Evolutionary conservation across 257 asterid species (phyloP).

Genomic region (Lithospermum erythrorhizon): DNA sequence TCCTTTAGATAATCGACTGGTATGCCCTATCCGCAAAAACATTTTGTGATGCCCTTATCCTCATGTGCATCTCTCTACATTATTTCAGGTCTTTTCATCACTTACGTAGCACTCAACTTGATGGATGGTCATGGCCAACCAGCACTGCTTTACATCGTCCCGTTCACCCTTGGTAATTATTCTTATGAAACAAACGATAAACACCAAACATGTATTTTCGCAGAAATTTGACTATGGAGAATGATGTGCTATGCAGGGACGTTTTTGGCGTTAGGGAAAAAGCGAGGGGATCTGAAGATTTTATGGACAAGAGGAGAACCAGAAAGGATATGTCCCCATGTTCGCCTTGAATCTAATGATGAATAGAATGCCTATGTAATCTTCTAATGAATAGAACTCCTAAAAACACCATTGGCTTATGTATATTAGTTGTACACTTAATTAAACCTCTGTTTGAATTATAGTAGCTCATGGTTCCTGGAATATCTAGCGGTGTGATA

Average conservation of each 20-base stretch:
- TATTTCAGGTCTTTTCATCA: constrained; percentile 63
- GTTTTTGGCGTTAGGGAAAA: constrained; percentile 45
- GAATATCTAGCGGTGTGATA: too few relatives aligned
- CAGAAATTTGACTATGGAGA: background rate
- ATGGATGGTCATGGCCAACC: constrained; percentile 99
- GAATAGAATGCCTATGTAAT: constrained; percentile 14
- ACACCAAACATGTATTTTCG: background rate
- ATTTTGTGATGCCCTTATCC: background rate
- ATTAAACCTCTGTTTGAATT: too few relatives aligned
- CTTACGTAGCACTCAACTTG: constrained; percentile 68
- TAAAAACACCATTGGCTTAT: background rate
- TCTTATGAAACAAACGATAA: background rate
- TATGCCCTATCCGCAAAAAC: background rate
- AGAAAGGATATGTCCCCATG: constrained; percentile 60
- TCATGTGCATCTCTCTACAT: background rate
- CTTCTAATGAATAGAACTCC: background rate
- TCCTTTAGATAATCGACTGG: background rate
- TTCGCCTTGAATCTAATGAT: constrained; percentile 43
- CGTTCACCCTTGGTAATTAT: constrained; percentile 63
- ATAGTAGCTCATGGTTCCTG: too few relatives aligned
- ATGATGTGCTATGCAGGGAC: constrained; percentile 37
- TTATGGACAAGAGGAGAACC: constrained; percentile 79
- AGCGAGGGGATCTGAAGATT: constrained; percentile 57
- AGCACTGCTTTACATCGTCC: constrained; percentile 84
- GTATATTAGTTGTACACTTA: background rate